A percentile compares a stretch with the other conserved stretches of the same genome.
Conservation (phyloP, 2,329 filamentous ascomycete genomes). For the Rutstroemia sydowiana region DNA sequence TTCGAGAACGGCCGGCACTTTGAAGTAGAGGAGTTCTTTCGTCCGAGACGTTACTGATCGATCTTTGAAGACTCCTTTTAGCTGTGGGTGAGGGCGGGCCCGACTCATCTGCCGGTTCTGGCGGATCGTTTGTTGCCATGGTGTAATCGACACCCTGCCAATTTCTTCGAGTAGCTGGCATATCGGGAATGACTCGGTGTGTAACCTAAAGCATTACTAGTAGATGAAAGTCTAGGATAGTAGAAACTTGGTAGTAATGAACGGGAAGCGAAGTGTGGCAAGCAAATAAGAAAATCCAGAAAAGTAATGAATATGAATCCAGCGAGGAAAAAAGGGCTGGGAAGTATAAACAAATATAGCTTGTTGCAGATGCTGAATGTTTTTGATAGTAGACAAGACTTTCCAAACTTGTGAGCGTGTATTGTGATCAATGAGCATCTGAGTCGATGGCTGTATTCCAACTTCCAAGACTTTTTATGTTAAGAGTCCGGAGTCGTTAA, state of each 20-base stretch:
- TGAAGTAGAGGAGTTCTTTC: slow-evolving; percentile 25
- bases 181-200: slow-evolving; percentile 8
- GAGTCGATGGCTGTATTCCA: no score
- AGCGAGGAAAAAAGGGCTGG: no score
- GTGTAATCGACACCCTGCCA: slow-evolving; percentile 1
- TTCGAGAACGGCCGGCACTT: slow-evolving; percentile 23
- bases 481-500: not conserved
- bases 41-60: slow-evolving; percentile 15
- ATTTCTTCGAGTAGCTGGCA: slow-evolving; percentile 5
- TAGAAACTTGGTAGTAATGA: not conserved
- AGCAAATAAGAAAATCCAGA: no score
- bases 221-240: not conserved
- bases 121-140: slow-evolving; percentile 5
- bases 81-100: slow-evolving; percentile 8
- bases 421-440: no score
- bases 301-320: no score
- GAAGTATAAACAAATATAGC: no score
- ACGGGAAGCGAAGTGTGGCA: not conserved
- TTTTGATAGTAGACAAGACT: no score
- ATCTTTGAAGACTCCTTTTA: slow-evolving; percentile 7
- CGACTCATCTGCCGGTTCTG: slow-evolving; percentile 7
- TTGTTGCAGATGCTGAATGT: no score
- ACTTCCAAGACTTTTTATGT: no score
- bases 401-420: no score
- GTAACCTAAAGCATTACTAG: slow-evolving; percentile 8